Base-by-base conservation (phyloP, 257 asterid species). In the Primulina tabacum region DNA sequence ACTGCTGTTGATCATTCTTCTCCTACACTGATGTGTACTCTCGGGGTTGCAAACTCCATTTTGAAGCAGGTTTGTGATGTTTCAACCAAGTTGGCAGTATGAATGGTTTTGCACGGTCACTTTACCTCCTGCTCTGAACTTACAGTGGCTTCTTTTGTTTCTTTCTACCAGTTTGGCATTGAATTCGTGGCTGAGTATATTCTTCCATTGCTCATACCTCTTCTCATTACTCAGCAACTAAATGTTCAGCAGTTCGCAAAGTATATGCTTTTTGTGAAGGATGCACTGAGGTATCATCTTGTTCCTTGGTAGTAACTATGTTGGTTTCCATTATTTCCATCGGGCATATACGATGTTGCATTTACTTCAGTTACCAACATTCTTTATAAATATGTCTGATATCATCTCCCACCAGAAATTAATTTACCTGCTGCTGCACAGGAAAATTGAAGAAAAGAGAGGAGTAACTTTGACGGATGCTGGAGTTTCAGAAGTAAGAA, bases 21-120 rank as follows among this genome's bases (percentile, higher is more conserved):
- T 75, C 99, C 99, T 62, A 94, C 99, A 72, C 96, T 94, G 33
- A 94, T 94, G 99, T 89, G 97, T 76, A 94, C 97, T 75, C 99
- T 94, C 71, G 96, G 96, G 38, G 86, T 91, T 58, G 97, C 96
- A 67, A 94, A 91, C 79, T 84, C 97, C 67, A 80, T 91, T 75
- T 71, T 86, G 82, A 94, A 91, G 86, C 96, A 89, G 99, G 99
- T 94, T 68, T 69, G 71, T 53, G 26, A 21, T 67, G 17, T 69
- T 60, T 69, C 47, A 28, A 32, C 68, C 11, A 8, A 47, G 30
- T 68, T 71, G 32, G 69, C 8, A 62, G 59, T 69, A 62, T 26
- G 24, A 61, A 67, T 40, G 10, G 68, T 62, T 68, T 9, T 40
- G n/a, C 18, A 62, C 68, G 34, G 55, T 66, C 21, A 72, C 26